Conservation (phyloP, 345 rosid genomes). For the Pugionium cornutum region DNA sequence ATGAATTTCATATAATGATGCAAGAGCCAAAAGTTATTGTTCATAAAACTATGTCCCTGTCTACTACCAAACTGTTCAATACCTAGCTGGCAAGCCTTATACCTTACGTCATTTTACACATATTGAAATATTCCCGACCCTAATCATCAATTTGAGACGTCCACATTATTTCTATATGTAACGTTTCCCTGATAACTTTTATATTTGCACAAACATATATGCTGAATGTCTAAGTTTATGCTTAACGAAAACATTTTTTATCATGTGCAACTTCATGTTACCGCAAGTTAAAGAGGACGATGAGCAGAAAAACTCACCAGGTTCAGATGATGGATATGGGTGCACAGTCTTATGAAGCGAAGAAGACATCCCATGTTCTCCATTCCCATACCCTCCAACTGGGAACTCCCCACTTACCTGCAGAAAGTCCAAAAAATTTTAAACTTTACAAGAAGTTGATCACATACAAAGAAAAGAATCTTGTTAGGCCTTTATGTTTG, state of each 20-base stretch:
- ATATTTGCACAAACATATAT: not conserved
- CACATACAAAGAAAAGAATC: not conserved
- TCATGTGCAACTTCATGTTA: not conserved
- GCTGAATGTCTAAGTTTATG: not conserved
- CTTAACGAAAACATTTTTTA: not conserved
- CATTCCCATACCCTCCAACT: slow-evolving; percentile 59
- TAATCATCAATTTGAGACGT: not conserved
- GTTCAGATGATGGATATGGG: slow-evolving; percentile 83
- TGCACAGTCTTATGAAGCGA: slow-evolving; percentile 84
- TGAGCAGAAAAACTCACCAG: slow-evolving; percentile 50
- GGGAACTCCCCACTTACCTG: slow-evolving; percentile 97
- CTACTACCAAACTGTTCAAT: slow-evolving; percentile 4
- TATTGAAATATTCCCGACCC: not conserved
- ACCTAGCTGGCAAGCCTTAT: not conserved
- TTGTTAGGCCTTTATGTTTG: not conserved
- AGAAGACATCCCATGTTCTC: slow-evolving; percentile 55
- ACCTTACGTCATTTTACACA: not conserved
- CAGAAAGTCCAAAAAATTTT: slow-evolving; percentile 3
- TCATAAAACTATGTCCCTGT: slow-evolving; percentile 6
- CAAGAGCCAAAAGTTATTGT: not conserved
- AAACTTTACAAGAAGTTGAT: not conserved
- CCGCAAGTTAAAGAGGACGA: slow-evolving; percentile 8
- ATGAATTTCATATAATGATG: not conserved
- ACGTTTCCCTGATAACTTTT: not conserved
- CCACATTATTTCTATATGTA: not conserved